phyloP scores from a whole-genome alignment of 495 filamentous ascomycete species.

The Penicillium cinerascens region DNA sequence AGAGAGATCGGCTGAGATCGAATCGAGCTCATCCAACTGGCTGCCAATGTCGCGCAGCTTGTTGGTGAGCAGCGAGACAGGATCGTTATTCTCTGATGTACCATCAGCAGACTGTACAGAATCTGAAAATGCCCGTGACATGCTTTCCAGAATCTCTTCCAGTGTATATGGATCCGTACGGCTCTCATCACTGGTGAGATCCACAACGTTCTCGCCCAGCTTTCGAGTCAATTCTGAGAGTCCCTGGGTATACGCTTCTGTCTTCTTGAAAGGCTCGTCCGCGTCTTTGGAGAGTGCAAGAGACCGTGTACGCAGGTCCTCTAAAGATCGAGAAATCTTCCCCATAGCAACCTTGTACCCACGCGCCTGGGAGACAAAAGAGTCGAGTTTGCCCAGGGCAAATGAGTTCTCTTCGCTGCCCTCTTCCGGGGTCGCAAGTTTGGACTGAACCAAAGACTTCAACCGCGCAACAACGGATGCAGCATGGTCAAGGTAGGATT shows the following conservation, averaged over 20 bases:
- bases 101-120: conserved; percentile 27
- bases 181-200: conserved; percentile 68
- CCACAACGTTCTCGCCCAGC: conserved; percentile 62
- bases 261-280: conserved; percentile 50
- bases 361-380: conserved; percentile 68
- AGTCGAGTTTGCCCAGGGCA: conserved; percentile 67
- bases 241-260: conserved; percentile 59
- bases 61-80: conserved; percentile 65
- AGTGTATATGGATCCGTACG: conserved; percentile 64
- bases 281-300: conserved; percentile 65
- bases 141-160: conserved; percentile 58
- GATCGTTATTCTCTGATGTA: conserved; percentile 48
- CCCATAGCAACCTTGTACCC: conserved; percentile 79
- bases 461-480: conserved; percentile 63
- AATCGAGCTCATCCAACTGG: conserved; percentile 67
- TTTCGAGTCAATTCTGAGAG: conserved; percentile 65
- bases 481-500: conserved; percentile 76
- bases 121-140: conserved; percentile 52
- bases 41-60: conserved; percentile 63
- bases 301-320: conserved; percentile 73
- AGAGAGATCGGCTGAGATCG: conserved; percentile 67
- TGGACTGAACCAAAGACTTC: conserved; percentile 61
- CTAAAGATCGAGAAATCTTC: conserved; percentile 73
- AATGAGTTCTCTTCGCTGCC: conserved; percentile 59
- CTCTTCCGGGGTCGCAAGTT: conserved; percentile 43